Evolutionary conservation across 2,329 filamentous ascomycete species (phyloP), one percentile per base, ranked within the genome.

Genomic region (Nannizziopsis barbatae): DNA sequence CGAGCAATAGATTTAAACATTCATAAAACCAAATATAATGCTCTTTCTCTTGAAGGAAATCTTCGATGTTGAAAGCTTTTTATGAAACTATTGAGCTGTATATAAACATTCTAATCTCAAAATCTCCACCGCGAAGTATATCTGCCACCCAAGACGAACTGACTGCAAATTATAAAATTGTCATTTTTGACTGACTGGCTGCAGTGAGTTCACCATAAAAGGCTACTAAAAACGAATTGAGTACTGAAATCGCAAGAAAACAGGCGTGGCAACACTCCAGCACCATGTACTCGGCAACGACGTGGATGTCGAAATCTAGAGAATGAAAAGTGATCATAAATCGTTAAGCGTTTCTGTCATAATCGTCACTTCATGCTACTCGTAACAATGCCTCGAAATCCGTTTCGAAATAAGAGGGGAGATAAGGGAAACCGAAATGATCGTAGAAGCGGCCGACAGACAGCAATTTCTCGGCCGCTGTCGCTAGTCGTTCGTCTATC

Each of bases 191-290:
- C 22, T 27, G 22, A 7, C 22, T 27, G 22, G 22, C 22, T 27
- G 22, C 22, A 33, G 32, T 22, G 17, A 30, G 3, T 31, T 17
- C 15, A 3, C 17, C 6, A 18, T 35, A 45, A 30, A 18, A 38
- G 10, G 27, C 33, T 5, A 27, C 10, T 5, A 5, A 72, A 42
- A 30, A 33, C 33, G 50, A 12, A 17, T 8, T 31, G 30, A 10
- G 17, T 12, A 44, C 15, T 2, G 43, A 47, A 38, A 44, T 4
- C 14, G 22, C 12, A 38, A 17, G 18, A 33, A 27, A 38, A 46
- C 38, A 20, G n/a, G n/a, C n/a, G n/a, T n/a, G n/a, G 18, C 12
- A 39, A 18, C 22, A 27, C 4, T 35, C 40, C 36, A 45, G 36
- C 36, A 9, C 47, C 42, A 32, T 45, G 38, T 41, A 44, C 50